Percentiles rank a stretch among this genome's conserved stretches.
phyloP scores from a whole-genome alignment of 2,329 filamentous ascomycete genomes.

The Nemania sp. region DNA sequence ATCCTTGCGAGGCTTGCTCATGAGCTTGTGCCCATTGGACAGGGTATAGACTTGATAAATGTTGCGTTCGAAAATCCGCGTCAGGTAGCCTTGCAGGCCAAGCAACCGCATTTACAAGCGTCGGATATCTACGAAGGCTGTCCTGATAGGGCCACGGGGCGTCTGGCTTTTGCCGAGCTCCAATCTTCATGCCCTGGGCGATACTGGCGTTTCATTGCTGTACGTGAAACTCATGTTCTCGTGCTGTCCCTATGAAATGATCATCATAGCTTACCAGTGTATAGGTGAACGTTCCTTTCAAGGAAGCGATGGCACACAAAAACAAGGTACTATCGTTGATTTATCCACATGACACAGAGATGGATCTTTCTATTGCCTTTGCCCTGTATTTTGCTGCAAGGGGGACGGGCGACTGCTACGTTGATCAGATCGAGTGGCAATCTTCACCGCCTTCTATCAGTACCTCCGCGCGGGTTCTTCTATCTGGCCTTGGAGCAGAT shows the following conservation, averaged over 20 bases:
- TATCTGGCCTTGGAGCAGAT: slow-evolving; percentile 93
- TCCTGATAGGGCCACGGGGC: slow-evolving; percentile 86
- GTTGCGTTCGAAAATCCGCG: slow-evolving; percentile 96
- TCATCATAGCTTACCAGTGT: not conserved
- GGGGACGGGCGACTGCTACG: slow-evolving; percentile 60
- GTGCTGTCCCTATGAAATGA: not conserved
- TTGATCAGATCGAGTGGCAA: slow-evolving; percentile 33
- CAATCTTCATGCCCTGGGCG: slow-evolving; percentile 67
- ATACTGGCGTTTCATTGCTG: slow-evolving; percentile 79
- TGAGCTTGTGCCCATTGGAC: slow-evolving; percentile 68
- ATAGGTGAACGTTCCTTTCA: slow-evolving; percentile 79
- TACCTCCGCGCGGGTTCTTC: slow-evolving; percentile 77
- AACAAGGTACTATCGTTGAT: slow-evolving; percentile 75
- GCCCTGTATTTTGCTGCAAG: slow-evolving; percentile 95
- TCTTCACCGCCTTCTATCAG: slow-evolving; percentile 36
- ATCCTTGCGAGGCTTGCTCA: slow-evolving; percentile 80
- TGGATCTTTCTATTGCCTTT: slow-evolving; percentile 93
- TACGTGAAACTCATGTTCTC: slow-evolving; percentile 41
- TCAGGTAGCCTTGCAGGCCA: slow-evolving; percentile 60
- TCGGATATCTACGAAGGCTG: slow-evolving; percentile 73
- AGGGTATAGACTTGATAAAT: slow-evolving; percentile 86
- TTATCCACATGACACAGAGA: slow-evolving; percentile 93
- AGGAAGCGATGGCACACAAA: slow-evolving; percentile 71
- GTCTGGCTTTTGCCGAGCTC: slow-evolving; percentile 78
- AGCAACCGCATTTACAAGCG: slow-evolving; percentile 31